Conservation (phyloP, 306 rosid species). For the Castanea crenata region DNA sequence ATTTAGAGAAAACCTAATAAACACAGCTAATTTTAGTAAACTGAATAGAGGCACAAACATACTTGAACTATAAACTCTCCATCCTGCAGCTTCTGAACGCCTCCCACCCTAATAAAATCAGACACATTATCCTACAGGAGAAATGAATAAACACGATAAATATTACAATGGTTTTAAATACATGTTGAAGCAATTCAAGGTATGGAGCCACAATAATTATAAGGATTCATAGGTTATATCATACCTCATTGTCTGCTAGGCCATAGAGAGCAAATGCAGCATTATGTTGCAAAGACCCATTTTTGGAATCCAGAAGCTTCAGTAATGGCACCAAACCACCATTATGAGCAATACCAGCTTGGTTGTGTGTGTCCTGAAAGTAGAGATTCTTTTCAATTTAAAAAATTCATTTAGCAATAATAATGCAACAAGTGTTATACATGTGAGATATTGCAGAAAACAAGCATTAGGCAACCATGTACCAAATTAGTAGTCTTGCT, state of each 20-base stretch:
- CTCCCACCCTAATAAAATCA: conserved; percentile 97
- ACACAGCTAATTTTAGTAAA: background rate
- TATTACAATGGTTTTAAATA: conserved; percentile 26
- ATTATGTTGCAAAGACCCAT: conserved; percentile 98
- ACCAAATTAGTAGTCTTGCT: background rate
- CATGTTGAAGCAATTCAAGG: conserved; percentile 19
- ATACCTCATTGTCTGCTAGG: conserved; percentile 96
- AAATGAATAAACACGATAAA: conserved; percentile 34
- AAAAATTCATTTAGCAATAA: background rate
- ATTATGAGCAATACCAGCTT: conserved; percentile 95
- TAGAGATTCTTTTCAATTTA: conserved; percentile 18
- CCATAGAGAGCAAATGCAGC: conserved; percentile 99
- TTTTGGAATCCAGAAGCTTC: conserved; percentile 96
- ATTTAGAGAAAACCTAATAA: conserved; percentile 17
- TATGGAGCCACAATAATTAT: conserved; percentile 12
- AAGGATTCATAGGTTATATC: conserved; percentile 14
- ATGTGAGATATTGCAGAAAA: background rate
- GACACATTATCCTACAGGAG: conserved; percentile 83
- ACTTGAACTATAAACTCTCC: conserved; percentile 99
- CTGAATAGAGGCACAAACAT: conserved; percentile 25
- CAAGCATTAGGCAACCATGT: background rate
- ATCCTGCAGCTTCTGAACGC: conserved; percentile 91
- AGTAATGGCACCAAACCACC: conserved; percentile 91
- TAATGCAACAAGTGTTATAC: background rate
- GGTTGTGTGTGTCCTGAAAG: conserved; percentile 86